A percentile compares a stretch with the other conserved stretches of the same genome.
phyloP scores from a whole-genome alignment of 78 protist species.

The Polysphondylium violaceum region DNA sequence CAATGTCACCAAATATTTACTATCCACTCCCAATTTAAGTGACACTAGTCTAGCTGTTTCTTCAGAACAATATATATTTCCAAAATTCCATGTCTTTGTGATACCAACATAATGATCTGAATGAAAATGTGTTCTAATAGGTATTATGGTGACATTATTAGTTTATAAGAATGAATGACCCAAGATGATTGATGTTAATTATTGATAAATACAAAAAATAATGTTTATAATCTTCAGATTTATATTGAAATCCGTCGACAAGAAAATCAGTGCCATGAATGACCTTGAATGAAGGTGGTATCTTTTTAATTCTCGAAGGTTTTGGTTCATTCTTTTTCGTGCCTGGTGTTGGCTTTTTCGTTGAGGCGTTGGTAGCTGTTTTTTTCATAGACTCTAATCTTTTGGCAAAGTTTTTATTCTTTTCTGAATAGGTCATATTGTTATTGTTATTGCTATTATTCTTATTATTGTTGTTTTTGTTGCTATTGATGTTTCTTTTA shows the following conservation, averaged over 20 bases:
- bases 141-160: not conserved
- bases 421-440: not conserved
- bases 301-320: constrained; percentile 17
- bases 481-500: not conserved
- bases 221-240: constrained; percentile 54
- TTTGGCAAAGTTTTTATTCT: not conserved
- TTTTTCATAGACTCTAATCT: constrained; percentile 14
- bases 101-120: constrained; percentile 93
- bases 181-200: not conserved
- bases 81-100: constrained; percentile 46
- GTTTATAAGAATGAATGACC: not conserved
- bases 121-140: constrained; percentile 89
- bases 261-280: constrained; percentile 62
- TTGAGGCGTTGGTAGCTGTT: not conserved
- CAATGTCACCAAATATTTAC: constrained; percentile 18
- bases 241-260: constrained; percentile 81
- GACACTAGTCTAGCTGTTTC: constrained; percentile 82
- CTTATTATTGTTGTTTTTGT: not conserved
- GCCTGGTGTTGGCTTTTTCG: not conserved
- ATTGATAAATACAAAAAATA: constrained; percentile 53
- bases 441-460: not conserved
- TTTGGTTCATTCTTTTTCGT: not conserved
- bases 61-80: constrained; percentile 67
- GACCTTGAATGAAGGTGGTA: constrained; percentile 57
- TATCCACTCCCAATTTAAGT: constrained; percentile 46